These are phyloP conservation scores for Nakazawaea populi DNA, from an alignment of 805 yeast species.

Conservation along the genomic window DNA sequence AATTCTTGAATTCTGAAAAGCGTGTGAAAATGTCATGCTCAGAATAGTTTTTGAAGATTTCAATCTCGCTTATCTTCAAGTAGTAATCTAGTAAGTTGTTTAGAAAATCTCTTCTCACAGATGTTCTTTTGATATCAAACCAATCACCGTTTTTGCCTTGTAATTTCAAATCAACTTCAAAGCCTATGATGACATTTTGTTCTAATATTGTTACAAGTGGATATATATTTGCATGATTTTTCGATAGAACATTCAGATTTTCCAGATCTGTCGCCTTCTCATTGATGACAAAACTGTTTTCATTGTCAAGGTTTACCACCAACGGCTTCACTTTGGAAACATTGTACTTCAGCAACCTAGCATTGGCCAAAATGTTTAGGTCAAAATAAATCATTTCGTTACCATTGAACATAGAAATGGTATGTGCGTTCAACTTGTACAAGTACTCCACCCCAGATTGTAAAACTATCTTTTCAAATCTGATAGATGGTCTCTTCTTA, in stretches of 20 bases:
- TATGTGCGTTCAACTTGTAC: constrained; percentile 19
- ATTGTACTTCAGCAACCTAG: constrained; percentile 10
- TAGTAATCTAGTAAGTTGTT: constrained; percentile 43
- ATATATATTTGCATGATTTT: constrained; percentile 33
- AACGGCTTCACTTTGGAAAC: constrained; percentile 22
- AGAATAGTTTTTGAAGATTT: not conserved
- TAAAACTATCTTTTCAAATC: constrained; percentile 19
- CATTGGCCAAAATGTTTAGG: constrained; percentile 14
- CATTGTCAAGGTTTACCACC: constrained; percentile 25
- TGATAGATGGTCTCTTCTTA: constrained; percentile 10
- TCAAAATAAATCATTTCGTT: constrained; percentile 25
- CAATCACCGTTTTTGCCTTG: constrained; percentile 8
- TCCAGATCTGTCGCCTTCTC: not conserved
- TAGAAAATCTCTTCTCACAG: constrained; percentile 37
- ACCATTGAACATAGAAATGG: constrained; percentile 27
- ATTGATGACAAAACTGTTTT: constrained; percentile 11
- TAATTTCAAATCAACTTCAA: constrained; percentile 35
- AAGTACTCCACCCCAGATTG: constrained; percentile 25
- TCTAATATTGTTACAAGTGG: constrained; percentile 41
- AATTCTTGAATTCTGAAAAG: constrained; percentile 35
- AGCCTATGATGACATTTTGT: constrained; percentile 43
- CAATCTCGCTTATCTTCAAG: constrained; percentile 19
- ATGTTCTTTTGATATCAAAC: constrained; percentile 18
- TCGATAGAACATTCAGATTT: constrained; percentile 14
- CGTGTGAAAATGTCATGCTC: constrained; percentile 18